Evolutionary conservation across 192 early-diverging fungal species (phyloP), one percentile per base, ranked within the genome.

Genomic region (Backusella psychrophila): DNA sequence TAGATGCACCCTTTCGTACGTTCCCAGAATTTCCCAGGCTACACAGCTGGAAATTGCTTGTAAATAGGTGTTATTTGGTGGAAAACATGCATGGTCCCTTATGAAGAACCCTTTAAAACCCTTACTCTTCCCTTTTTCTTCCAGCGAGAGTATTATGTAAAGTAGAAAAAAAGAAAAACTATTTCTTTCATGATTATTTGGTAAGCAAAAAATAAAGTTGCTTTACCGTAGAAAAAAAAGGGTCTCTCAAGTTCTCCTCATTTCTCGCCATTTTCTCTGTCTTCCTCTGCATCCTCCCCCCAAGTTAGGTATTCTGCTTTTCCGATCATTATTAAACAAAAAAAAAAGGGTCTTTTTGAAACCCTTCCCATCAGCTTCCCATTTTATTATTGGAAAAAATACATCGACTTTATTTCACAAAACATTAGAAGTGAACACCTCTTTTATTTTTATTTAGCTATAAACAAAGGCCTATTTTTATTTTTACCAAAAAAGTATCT

Each of bases 81-180:
- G 56, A 26, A 63, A 63, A 23, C 23, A 29, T 31, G 56, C 56
- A 63, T 63, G 56, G 56, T 63, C 56, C 56, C 23, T 63, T 31
- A 29, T 63, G 56, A 63, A 6, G n/a, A 1, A 63, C 56, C 56
- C 56, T 63, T 63, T 11, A 63, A 29, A 63, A 63, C 56, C 56
- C 56, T 59, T 59, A 59, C 23, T 59, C n/a, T 23, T 59, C 53
- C 46, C 53, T 63, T 29, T 63, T 63, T 63, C 56, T 63, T 63
- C 21, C 56, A 63, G 56, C 9, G 12, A 29, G 9, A 19, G 6
- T 49, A 59, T 59, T 59, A 59, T 59, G 56, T 59, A 59, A 59
- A 59, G 56, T 59, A 12, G 56, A 59, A 59, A 59, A 49, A 49
- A 26, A 59, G 56, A 59, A 59, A 59, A 29, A 29, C 7, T 12